Percentiles rank a stretch among this genome's conserved stretches.
phyloP scores from a whole-genome alignment of 169 alveolate species.

The Pseudocohnilembus persalinus region DNA sequence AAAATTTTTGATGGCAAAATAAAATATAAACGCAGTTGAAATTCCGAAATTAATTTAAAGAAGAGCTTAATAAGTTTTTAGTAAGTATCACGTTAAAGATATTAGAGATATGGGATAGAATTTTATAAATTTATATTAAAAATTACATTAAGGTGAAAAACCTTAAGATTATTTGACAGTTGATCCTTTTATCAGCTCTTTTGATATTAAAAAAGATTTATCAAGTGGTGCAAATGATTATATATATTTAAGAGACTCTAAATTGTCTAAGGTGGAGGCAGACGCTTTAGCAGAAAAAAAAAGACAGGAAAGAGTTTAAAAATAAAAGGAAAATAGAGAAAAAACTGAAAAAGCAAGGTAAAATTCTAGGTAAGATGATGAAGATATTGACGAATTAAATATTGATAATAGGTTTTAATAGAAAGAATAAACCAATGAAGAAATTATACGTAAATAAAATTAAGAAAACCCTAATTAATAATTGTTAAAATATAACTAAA shows the following conservation, averaged over 20 bases:
- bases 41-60: conserved; percentile 52
- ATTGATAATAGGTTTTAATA: no score
- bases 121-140: conserved; percentile 49
- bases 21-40: conserved; percentile 24
- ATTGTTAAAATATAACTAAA: conserved; percentile 47
- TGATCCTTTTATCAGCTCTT: conserved; percentile 48
- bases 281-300: conserved; percentile 21
- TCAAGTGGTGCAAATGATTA: conserved; percentile 32
- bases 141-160: conserved; percentile 60
- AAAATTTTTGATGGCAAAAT: conserved; percentile 4
- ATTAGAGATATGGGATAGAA: conserved; percentile 51
- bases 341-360: conserved; percentile 27
- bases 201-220: conserved; percentile 24
- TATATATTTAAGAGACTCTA: conserved; percentile 12
- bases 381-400: conserved; percentile 33
- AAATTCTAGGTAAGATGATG: conserved; percentile 22
- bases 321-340: conserved; percentile 3
- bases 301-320: conserved; percentile 18
- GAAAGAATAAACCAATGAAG: conserved; percentile 7
- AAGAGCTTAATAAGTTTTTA: conserved; percentile 58
- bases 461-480: background rate
- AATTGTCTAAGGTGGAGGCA: conserved; percentile 26
- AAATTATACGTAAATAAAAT: conserved; percentile 12
- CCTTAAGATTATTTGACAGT: conserved; percentile 53
- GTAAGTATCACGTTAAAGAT: conserved; percentile 51